phyloP scores from a whole-genome alignment of 306 rosid genomes.

The Castanea crenata region DNA sequence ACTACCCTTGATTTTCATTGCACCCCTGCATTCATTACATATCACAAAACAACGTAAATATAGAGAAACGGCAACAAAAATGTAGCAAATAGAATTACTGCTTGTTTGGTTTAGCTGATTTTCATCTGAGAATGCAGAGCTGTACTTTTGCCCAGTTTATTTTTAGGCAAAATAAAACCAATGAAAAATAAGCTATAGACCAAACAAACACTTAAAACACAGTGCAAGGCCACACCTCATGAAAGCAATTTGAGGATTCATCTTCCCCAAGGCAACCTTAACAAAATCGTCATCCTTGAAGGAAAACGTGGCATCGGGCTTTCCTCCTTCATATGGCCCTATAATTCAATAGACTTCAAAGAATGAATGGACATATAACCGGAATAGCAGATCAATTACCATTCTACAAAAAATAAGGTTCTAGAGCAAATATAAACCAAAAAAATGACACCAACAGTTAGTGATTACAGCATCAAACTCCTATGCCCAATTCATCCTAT shows the following conservation, averaged over 20 bases:
- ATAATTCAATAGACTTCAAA: conserved; percentile 9
- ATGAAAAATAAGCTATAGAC: no score
- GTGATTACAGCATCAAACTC: background rate
- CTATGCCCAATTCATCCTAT: background rate
- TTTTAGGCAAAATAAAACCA: no score
- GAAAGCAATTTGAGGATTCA: conserved; percentile 93
- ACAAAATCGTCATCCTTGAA: conserved; percentile 88
- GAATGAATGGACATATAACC: background rate
- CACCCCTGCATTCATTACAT: conserved; percentile 56
- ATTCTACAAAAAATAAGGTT: background rate
- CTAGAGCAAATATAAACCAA: background rate
- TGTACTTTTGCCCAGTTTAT: no score
- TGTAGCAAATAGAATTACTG: background rate
- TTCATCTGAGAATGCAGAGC: no score
- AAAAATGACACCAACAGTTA: background rate
- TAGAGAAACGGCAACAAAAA: background rate
- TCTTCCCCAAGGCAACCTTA: conserved; percentile 82
- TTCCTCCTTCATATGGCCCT: conserved; percentile 86
- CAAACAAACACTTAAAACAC: background rate
- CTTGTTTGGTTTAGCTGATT: no score
- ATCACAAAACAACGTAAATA: conserved; percentile 1
- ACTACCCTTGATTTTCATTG: conserved; percentile 86
- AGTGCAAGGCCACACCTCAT: conserved; percentile 54
- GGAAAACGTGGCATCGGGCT: conserved; percentile 86
- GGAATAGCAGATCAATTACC: background rate